Evolutionary conservation across 2,329 filamentous ascomycete genomes (phyloP), one percentile per base, ranked within the genome.

Genomic region (Juglanconis sp.): DNA sequence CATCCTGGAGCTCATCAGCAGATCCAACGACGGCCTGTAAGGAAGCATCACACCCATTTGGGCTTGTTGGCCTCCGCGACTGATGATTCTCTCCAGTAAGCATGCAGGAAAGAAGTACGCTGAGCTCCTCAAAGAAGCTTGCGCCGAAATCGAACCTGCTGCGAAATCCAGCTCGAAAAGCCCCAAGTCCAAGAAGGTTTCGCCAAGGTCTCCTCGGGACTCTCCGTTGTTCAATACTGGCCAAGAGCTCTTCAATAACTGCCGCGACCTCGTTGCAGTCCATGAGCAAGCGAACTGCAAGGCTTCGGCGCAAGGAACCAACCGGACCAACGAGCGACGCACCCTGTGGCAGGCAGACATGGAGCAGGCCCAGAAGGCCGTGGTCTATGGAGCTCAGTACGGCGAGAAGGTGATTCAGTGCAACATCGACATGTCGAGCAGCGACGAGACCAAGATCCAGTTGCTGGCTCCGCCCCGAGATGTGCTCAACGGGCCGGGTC

Each of bases 261-360:
- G 69, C 62, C 63, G 63, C 17, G 56, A 64, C 3, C 67, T 76
- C 3, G 59, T 76, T 13, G 60, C 65, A 10, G 66, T 67, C 9
- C 70, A 74, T 62, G 66, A 66, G n/a, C 64, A 65, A 11, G 65
- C 65, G 7, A 69, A 73, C 11, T 63, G 66, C 51, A 65, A 64
- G 36, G 64, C 70, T 11, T 62, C 67, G 55, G 57, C 60, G 7
- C 61, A 67, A 5, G 66, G n/a, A 8, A 38, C 38, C 17, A 42
- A 36, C 15, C 56, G 68, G 32, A 40, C 71, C 31, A 63, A 65
- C 3, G 63, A 69, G 6, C 70, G 70, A 3, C 63, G 63, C 11
- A 64, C 65, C 24, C 65, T 53, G 34, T 76, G 73, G 74, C 67
- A 70, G 50, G 63, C 72, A 53, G 74, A 77, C 57, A 69, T 69